Evolutionary conservation across 768 basidiomycete species (phyloP), one percentile per base, ranked within the genome.

Genomic region (Tephrocybe sp.): DNA sequence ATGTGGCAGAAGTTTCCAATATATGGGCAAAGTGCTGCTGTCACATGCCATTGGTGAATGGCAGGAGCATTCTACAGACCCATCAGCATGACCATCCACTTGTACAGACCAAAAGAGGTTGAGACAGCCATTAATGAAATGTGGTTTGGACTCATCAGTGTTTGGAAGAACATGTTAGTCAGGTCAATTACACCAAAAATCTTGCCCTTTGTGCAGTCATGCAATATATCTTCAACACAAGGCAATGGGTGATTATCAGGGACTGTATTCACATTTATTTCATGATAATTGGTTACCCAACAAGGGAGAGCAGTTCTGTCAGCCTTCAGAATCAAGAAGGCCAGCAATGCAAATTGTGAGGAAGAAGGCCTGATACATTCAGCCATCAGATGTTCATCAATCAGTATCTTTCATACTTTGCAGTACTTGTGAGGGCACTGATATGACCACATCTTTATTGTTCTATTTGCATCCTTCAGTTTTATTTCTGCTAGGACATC

Each of bases 81-180:
- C 45, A 70, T 64, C 0, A 69, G 73, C 73, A 76, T 75, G 1
- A 74, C 72, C 0, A 62, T n/a, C 65, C 67, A 77, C 49, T 78
- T 69, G 32, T 67, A 76, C 0, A 66, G 54, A 0, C 75, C 72
- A 24, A 71, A 71, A 0, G 68, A 71, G 0, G 70, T 76, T 1
- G 55, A 56, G 0, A 76, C 68, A 0, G 69, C 72, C 40, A 63
- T 61, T 30, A 30, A 30, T 0, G 53, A 26, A 0, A 72, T 55
- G 17, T 69, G 54, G 3, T 71, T 66, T 0, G 55, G 28, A 11
- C 11, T 57, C 1, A 73, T 59, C 0, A 57, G 54, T 0, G 62
- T 72, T 42, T 76, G 73, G 60, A 24, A 69, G 73, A 32, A 73
- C 0, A 67, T 59, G 15, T 73, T 68, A 10, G 70, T 73, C 67